Percentiles rank a stretch among this genome's conserved stretches.
These are phyloP conservation scores for Ophiostoma quercus DNA, from an alignment of 2,329 filamentous ascomycete species.

Conservation along the genomic window DNA sequence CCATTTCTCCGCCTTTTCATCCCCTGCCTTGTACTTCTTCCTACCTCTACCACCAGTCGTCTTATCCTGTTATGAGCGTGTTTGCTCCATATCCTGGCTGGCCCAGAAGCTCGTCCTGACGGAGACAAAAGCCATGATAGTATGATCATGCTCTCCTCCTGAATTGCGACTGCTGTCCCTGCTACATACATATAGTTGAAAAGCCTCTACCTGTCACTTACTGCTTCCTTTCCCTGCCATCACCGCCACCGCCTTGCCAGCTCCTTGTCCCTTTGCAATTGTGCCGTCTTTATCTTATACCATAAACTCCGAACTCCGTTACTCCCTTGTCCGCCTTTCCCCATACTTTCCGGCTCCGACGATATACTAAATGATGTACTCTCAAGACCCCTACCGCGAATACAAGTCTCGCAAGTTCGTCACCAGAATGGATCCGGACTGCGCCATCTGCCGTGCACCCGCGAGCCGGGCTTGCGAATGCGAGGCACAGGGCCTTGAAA, in stretches of 20 bases:
- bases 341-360: neutral
- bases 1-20: conserved; percentile 24
- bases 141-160: conserved; percentile 13
- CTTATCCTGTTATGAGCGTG: conserved; percentile 27
- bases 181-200: conserved; percentile 6
- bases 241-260: neutral
- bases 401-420: conserved; percentile 43
- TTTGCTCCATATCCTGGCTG: conserved; percentile 27
- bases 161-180: neutral
- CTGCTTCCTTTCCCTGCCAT: neutral
- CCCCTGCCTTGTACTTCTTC: conserved; percentile 9
- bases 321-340: neutral
- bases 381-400: conserved; percentile 39
- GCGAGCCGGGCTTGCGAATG: conserved; percentile 57
- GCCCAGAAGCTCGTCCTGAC: conserved; percentile 25
- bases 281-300: neutral
- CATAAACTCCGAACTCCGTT: neutral
- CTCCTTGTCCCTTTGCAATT: neutral
- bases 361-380: conserved; percentile 41
- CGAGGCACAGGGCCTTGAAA: conserved; percentile 59
- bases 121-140: neutral
- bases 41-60: conserved; percentile 22
- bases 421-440: conserved; percentile 64
- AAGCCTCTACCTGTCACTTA: neutral
- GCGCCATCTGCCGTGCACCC: conserved; percentile 60